phyloP scores from a whole-genome alignment of 1,139 yeast genomes.

The Saccharomyces hybrid region DNA sequence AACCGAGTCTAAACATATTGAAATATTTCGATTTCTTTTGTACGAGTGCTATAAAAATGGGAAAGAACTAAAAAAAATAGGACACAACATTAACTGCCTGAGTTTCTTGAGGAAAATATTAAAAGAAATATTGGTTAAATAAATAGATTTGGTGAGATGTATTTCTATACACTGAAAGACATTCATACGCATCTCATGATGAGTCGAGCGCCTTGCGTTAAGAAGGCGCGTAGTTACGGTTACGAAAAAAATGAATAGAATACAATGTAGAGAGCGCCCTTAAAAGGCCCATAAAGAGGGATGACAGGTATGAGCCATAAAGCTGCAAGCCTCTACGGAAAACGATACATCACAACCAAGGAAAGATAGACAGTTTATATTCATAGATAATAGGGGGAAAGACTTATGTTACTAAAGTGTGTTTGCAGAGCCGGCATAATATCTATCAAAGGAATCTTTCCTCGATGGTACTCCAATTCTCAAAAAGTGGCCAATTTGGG shows the following conservation, averaged over 20 bases:
- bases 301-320: neutral
- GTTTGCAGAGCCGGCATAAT: neutral
- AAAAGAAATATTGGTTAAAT: neutral
- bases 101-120: neutral
- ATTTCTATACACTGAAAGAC: neutral
- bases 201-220: neutral
- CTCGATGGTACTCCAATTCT: neutral
- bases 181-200: neutral
- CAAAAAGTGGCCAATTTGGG: conserved; percentile 50
- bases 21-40: neutral
- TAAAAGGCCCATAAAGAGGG: neutral
- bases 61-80: neutral
- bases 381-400: neutral
- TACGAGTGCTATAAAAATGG: neutral
- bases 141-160: neutral
- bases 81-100: neutral
- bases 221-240: neutral
- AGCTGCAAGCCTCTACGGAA: neutral
- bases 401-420: neutral
- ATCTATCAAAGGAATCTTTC: neutral
- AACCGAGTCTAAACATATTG: neutral
- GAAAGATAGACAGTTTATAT: neutral
- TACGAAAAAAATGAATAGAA: neutral
- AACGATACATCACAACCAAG: neutral
- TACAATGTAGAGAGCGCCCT: neutral